Base-by-base conservation (phyloP, 257 asterid genomes). In the Nyctanthes arbortristis region DNA sequence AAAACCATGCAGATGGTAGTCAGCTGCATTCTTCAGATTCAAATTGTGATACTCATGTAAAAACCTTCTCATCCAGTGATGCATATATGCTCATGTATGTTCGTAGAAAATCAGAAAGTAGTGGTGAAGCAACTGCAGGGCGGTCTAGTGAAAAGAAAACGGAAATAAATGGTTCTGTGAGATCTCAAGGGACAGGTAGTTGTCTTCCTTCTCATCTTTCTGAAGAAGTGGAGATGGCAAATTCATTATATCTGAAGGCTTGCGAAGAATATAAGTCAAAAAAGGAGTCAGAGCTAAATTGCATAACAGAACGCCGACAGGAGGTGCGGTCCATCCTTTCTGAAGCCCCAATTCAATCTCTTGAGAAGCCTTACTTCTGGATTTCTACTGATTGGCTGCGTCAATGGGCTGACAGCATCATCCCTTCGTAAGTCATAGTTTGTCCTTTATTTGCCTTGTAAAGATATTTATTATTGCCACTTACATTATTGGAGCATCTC, bases 81-180 rank as follows among this genome's bases (percentile, higher is more conserved):
- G 99, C 99, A 67, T 93, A 93, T 81, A 93, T 93, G 99, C 86
- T 93, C 65, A 93, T 89, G 97, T 93, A 93, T 63, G 82, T 68
- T 45, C 96, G 64, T 75, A 82, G 93, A 80, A 73, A 29, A 65
- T 71, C 89, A 47, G 81, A 67, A 57, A 65, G 55, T 69, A 67
- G 72, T 55, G 78, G 75, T 71, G 76, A 73, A 59, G 69, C 7
- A 28, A 60, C 72, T 67, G 59, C 32, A 16, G 66, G 61, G 49
- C 79, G 47, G 59, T 66, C 68, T 73, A 37, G 63, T 72, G 77
- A 34, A 33, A 75, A 74, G 62, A 81, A 78, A 78, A 75, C 55
- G 78, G 87, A 74, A 71, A 72, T 67, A 32, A 70, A 76, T 55
- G 79, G 77, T 73, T 57, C 75, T 65, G 64, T 49, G 63, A 45